Evolutionary conservation across 2,329 filamentous ascomycete genomes (phyloP).

Genomic region (Aspergillus glaucus): DNA sequence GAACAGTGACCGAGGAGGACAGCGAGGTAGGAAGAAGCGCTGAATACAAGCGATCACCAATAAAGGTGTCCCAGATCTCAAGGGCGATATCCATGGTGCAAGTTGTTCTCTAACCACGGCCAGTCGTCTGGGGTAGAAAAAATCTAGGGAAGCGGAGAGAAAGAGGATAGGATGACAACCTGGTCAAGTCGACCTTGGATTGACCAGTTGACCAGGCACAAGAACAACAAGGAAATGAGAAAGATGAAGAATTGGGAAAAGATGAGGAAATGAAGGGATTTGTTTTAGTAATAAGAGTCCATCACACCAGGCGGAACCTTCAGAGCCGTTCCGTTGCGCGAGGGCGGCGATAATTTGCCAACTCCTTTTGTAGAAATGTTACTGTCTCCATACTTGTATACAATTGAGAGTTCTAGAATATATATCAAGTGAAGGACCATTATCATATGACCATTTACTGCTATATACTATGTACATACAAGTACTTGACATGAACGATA

Average conservation of each 20-base stretch:
- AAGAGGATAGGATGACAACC: background rate
- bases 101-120: background rate
- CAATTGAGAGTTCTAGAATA: too few species aligned
- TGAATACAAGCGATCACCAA: constrained; percentile 76
- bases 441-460: too few species aligned
- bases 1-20: constrained; percentile 49
- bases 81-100: constrained; percentile 80
- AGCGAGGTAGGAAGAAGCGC: constrained; percentile 57
- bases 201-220: too few species aligned
- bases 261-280: background rate
- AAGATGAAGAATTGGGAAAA: background rate
- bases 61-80: constrained; percentile 73
- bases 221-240: background rate
- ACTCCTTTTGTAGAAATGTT: background rate
- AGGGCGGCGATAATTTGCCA: constrained; percentile 9
- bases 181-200: too few species aligned
- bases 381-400: background rate
- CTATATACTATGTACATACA: too few species aligned
- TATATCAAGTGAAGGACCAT: too few species aligned
- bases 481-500: too few species aligned
- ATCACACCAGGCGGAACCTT: constrained; percentile 32
- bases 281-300: background rate
- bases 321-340: constrained; percentile 17
- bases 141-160: background rate
- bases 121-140: background rate